These are phyloP conservation scores for Lentinus brumalis DNA, from an alignment of 768 basidiomycete species.

Conservation along the genomic window DNA sequence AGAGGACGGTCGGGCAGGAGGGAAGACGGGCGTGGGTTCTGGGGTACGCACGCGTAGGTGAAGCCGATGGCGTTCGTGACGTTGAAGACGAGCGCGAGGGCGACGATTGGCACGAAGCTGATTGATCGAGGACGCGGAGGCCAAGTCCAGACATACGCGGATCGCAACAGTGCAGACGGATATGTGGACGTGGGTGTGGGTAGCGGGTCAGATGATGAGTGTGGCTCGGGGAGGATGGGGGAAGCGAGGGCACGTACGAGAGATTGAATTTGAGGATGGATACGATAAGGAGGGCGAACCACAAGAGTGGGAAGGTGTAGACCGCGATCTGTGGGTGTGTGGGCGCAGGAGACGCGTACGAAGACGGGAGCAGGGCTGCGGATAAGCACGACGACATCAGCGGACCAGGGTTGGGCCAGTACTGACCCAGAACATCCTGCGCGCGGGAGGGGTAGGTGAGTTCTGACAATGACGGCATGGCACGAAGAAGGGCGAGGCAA, in stretches of 20 bases:
- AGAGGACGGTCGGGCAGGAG: neutral
- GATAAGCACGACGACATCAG: neutral
- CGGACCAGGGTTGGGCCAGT: neutral
- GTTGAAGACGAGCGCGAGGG: constrained; percentile 95
- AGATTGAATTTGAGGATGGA: constrained; percentile 88
- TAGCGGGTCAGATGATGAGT: constrained; percentile 8
- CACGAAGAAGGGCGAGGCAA: constrained; percentile 29
- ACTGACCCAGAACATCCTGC: constrained; percentile 91
- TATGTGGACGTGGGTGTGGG: neutral
- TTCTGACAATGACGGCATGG: constrained; percentile 2
- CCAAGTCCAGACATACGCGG: neutral
- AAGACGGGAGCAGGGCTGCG: neutral
- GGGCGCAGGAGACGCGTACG: constrained; percentile 6
- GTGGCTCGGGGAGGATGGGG: constrained; percentile 2
- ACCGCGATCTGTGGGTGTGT: constrained; percentile 66
- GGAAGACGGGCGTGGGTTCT: neutral
- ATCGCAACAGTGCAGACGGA: neutral
- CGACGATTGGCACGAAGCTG: constrained; percentile 93
- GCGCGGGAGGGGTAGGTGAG: neutral
- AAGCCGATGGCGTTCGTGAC: constrained; percentile 94
- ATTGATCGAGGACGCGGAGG: neutral
- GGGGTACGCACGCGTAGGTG: constrained; percentile 78
- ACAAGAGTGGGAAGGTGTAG: constrained; percentile 86
- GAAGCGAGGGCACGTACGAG: constrained; percentile 54
- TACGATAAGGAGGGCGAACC: constrained; percentile 85